Evolutionary conservation across 2,329 filamentous ascomycete species (phyloP), one percentile per base, ranked within the genome.

Genomic region (Moelleriella libera): DNA sequence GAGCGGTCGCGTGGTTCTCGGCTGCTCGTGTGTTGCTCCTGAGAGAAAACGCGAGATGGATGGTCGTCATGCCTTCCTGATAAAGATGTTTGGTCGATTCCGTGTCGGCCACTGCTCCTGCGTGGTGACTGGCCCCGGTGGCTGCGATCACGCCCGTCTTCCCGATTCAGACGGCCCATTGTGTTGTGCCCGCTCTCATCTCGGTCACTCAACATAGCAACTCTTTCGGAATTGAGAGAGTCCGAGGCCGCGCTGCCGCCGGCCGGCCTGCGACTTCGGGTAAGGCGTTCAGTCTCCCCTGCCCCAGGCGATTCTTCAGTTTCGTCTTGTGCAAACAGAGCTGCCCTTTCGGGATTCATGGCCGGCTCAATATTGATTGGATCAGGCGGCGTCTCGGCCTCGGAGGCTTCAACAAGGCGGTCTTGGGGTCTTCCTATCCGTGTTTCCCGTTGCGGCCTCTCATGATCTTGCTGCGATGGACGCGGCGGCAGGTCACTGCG

Each of bases 331-430:
- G 65, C 64, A 46, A 76, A 68, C 5, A 75, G 60, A 7, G 73
- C 68, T 31, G 74, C 72, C 48, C 76, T 68, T 46, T 76, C 73
- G 1, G 76, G 74, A 50, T 78, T 78, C 54, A 78, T 72, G 7
- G 65, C 63, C 6, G 73, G 72, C 9, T 74, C 75, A n/a, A 7
- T n/a, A 14, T 63, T 57, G 4, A 54, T 43, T 5, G 60, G 57
- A 4, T 52, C 31, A 11, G 49, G 49, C 37, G 61, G 53, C 9
- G 62, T 53, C 10, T 53, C 49, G 0, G 47, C 53, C 11, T 52
- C 45, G 2, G 65, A 57, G n/a, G 61, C 47, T 31, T 67, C 58
- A 34, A 55, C 56, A 14, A 57, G 51, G 39, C 60, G 57, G 28
- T 64, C 61, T 14, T 57, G 56, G 12, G 46, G 44, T 41, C 61